Percentiles rank a stretch among this genome's conserved stretches.
phyloP scores from a whole-genome alignment of 345 rosid genomes.

The Syzygium grande region DNA sequence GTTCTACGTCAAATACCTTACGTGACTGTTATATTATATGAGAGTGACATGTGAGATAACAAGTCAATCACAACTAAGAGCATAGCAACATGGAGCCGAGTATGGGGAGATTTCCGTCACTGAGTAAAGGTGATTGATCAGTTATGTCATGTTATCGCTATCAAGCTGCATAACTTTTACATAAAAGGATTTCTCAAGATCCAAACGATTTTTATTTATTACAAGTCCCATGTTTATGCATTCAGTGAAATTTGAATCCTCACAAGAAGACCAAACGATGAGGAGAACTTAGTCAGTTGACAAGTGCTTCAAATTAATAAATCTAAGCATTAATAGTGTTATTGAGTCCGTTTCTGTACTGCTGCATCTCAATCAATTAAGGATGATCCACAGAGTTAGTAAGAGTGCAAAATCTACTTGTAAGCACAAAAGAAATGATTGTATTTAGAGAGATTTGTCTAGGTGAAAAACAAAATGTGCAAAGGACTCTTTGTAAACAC shows the following conservation, averaged over 20 bases:
- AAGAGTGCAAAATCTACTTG: neutral
- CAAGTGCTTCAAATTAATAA: neutral
- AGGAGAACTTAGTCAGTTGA: neutral
- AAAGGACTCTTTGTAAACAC: neutral
- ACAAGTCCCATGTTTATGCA: neutral
- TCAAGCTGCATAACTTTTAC: no score
- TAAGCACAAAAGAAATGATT: neutral
- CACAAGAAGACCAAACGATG: neutral
- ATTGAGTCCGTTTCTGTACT: neutral
- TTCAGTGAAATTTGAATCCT: neutral
- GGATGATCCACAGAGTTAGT: neutral
- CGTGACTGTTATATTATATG: no score
- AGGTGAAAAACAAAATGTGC: neutral
- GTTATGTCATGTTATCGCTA: no score
- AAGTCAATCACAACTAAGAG: no score
- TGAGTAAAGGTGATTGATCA: no score
- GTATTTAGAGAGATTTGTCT: neutral
- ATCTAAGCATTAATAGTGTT: neutral
- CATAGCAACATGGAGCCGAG: no score
- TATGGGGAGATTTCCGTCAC: no score
- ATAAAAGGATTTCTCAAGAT: no score
- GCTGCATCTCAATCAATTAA: neutral
- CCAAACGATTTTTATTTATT: no score
- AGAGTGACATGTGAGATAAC: no score
- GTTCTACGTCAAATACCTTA: no score